Conservation (phyloP, 345 rosid genomes). For the Aquilaria yunnanensis region DNA sequence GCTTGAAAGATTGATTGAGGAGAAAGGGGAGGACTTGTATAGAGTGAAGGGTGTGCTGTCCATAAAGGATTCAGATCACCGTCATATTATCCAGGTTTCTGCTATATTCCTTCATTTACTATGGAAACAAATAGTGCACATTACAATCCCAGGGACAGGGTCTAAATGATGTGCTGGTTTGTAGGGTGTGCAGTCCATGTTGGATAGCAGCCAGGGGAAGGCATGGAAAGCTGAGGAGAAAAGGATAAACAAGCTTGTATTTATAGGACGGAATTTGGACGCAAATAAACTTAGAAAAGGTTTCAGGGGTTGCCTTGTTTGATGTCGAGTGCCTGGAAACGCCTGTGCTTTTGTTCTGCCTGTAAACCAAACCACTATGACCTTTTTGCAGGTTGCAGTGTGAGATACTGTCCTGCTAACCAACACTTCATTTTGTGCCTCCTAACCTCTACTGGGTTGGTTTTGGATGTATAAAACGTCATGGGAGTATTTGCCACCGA, state of each 20-base stretch:
- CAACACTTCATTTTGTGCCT: no score
- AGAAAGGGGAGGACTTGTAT: constrained; percentile 67
- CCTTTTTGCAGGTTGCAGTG: no score
- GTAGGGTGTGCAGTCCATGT: constrained; percentile 58
- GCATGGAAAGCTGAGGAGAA: constrained; percentile 55
- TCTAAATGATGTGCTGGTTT: not conserved
- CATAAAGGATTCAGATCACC: constrained; percentile 37
- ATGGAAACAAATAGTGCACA: not conserved
- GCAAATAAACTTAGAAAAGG: constrained; percentile 53
- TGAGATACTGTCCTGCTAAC: no score
- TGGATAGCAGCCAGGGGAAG: constrained; percentile 57
- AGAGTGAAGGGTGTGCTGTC: constrained; percentile 66
- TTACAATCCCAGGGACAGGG: not conserved
- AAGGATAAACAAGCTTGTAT: constrained; percentile 61
- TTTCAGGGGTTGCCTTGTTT: constrained; percentile 53
- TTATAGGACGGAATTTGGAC: constrained; percentile 61
- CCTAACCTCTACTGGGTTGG: no score
- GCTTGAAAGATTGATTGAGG: constrained; percentile 63
- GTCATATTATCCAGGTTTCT: constrained; percentile 60
- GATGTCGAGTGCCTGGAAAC: constrained; percentile 5
- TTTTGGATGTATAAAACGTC: no score
- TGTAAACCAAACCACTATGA: no score
- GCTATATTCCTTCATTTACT: not conserved
- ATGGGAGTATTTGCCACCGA: no score
- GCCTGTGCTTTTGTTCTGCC: no score